phyloP scores from a whole-genome alignment of 2,329 filamentous ascomycete species.

The Lojkania enalia region DNA sequence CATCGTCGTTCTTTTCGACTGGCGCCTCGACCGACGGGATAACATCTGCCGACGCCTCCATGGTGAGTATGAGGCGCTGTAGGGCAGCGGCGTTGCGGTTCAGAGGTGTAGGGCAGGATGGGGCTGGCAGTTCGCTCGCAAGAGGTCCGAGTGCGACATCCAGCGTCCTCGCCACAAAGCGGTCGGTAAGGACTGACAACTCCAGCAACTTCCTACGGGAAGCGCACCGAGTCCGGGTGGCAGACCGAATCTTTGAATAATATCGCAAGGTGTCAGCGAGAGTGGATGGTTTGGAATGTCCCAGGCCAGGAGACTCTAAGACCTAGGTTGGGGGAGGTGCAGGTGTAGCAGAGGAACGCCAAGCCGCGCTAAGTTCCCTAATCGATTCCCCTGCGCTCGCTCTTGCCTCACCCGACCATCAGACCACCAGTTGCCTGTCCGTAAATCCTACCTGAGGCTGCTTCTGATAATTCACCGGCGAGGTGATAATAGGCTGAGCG shows the following conservation, averaged over 20 bases:
- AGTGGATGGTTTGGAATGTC: conserved; percentile 21
- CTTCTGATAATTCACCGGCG: neutral
- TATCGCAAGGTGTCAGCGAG: conserved; percentile 23
- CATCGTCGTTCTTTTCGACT: conserved; percentile 28
- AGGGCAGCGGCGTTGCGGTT: conserved; percentile 15
- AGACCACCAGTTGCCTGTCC: neutral
- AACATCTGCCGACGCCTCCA: conserved; percentile 36
- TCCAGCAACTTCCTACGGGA: conserved; percentile 27
- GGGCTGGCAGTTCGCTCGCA: conserved; percentile 29
- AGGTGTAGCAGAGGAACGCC: conserved; percentile 8
- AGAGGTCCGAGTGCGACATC: conserved; percentile 30
- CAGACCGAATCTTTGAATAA: too few relatives aligned
- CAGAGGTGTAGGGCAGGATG: conserved; percentile 12
- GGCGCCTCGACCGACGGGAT: conserved; percentile 40
- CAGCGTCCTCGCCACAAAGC: conserved; percentile 31
- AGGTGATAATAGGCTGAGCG: neutral
- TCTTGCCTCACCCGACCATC: neutral
- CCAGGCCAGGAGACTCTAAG: conserved; percentile 21
- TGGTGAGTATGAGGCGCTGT: conserved; percentile 14
- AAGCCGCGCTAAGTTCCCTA: conserved; percentile 19
- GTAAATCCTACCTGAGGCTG: neutral
- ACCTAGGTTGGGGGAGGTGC: conserved; percentile 30
- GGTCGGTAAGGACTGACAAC: conserved; percentile 17
- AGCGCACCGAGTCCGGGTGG: too few relatives aligned
- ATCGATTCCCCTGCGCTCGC: conserved; percentile 15